Base-by-base conservation (phyloP, 257 asterid species). In the Plantago ovata region DNA sequence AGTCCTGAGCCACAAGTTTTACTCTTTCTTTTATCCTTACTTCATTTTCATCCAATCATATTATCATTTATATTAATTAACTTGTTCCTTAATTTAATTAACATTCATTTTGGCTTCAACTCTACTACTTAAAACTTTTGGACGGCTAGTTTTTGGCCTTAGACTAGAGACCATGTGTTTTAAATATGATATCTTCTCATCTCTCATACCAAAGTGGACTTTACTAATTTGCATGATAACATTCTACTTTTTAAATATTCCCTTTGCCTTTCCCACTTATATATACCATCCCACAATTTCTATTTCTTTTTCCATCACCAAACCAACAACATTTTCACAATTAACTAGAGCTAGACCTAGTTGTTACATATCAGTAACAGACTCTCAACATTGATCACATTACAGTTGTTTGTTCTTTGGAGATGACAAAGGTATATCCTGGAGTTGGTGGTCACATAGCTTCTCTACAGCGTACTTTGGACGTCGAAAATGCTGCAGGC, bases 381-480 rank as follows among this genome's bases (percentile, higher is more conserved):
- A 20, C 23, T 49, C 13, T 10, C 32, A 57, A 45, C 38, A 50
- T 0, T 20, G 56, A 20, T 23, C 38, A 12, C 23, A 13, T 13
- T 1, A 22, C 23, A 13, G 2, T 50, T 50, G 2, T 50, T 50
- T 50, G 10, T 47, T 19, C 43, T 32, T 50, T 33, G n/a, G 23
- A 13, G n/a, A 79, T 81, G 91, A 64, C 79, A 33, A 85, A 74
- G 61, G 79, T 82, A 20, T 62, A 77, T 50, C 94, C 94, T 3
- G 21, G 53, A 48, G n/a, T n/a, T n/a, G 82, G 82, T 62, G 76
- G 72, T 9, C 36, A 42, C 4, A 9, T 62, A 20, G 65, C 58
- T 33, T 73, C 47, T 2, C 14, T 4, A 10, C 42, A 16, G 9
- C 4, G 15, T 32, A 39, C 21, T 56, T 13, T 23, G 23, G 39